A percentile compares a stretch with the other conserved stretches of the same genome.
Evolutionary conservation across 257 asterid species (phyloP).

Genomic region (Haberlea rhodopensis): DNA sequence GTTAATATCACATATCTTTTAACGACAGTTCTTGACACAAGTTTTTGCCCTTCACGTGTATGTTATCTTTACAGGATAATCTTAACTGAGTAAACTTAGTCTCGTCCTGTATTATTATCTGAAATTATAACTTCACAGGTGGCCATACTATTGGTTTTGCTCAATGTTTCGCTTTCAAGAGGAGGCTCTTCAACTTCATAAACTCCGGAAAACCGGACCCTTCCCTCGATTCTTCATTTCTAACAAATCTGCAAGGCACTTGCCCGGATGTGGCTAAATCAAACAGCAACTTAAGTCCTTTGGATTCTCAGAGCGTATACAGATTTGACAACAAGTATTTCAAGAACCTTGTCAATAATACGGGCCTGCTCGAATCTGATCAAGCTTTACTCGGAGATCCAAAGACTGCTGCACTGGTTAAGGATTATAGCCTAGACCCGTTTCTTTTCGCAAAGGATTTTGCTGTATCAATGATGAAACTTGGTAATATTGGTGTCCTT

Average conservation of each 20-base stretch:
- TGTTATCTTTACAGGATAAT: too few species aligned
- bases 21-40: too few species aligned
- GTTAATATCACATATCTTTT: too few species aligned
- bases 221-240: conserved; percentile 20
- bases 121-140: conserved; percentile 32
- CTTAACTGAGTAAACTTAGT: too few species aligned
- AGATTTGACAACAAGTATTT: conserved; percentile 58
- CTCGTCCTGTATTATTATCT: background rate
- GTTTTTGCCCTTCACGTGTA: too few species aligned
- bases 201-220: conserved; percentile 70
- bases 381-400: conserved; percentile 56
- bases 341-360: conserved; percentile 44
- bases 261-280: conserved; percentile 33
- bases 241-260: background rate
- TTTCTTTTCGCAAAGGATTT: conserved; percentile 50
- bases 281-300: conserved; percentile 34
- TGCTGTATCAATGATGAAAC: conserved; percentile 66
- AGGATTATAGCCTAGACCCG: conserved; percentile 40
- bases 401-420: conserved; percentile 55
- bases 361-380: conserved; percentile 74
- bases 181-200: conserved; percentile 62
- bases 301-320: conserved; percentile 40
- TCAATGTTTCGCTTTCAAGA: conserved; percentile 66
- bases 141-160: conserved; percentile 86
- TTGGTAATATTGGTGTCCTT: conserved; percentile 55